Evolutionary conservation across 2,329 filamentous ascomycete genomes (phyloP), one percentile per base, ranked within the genome.

Genomic region (Orbilia blumenaviensis): DNA sequence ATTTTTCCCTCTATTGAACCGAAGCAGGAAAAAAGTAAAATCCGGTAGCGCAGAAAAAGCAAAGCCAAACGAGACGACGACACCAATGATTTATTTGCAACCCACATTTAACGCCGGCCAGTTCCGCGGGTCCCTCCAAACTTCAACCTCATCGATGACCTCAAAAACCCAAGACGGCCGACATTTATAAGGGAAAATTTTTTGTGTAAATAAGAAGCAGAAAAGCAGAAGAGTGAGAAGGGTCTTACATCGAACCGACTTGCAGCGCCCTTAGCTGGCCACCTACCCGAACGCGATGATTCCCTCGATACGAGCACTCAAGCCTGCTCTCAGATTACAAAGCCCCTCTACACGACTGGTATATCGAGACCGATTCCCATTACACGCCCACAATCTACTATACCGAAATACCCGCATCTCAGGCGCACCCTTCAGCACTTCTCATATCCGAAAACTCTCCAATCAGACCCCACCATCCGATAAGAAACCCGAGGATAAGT

Each of bases 301-400:
- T 62, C 58, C 64, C 34, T 69, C 72, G 41, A 66, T 66, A 48
- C 64, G 63, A 64, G 63, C 56, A 29, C 56, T 76, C 29, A 60
- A 56, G 41, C 64, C 56, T 29, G 60, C 64, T 38, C 46, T 54
- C 50, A 52, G 72, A 68, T 63, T 64, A 38, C 64, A 61, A 60
- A 34, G 64, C 38, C 32, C 64, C 50, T 60, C 72, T 32, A 21
- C 72, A 38, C 62, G 50, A 54, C 34, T 60, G 38, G 34, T 69
- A 60, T 64, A 68, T 27, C 34, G 36, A 52, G 41, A 66, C 38
- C 56, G 41, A 18, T 25, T 32, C n/a, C 32, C 25, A 18, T 56
- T 66, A 36, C 27, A 14, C 46, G 34, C 48, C 10, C 46, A 34
- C 12, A 60, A n/a, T 27, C 29, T 52, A 44, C 8, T 27, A 44